Conservation (phyloP, 2,329 filamentous ascomycete genomes). For the Scolecobasidium constrictum region DNA sequence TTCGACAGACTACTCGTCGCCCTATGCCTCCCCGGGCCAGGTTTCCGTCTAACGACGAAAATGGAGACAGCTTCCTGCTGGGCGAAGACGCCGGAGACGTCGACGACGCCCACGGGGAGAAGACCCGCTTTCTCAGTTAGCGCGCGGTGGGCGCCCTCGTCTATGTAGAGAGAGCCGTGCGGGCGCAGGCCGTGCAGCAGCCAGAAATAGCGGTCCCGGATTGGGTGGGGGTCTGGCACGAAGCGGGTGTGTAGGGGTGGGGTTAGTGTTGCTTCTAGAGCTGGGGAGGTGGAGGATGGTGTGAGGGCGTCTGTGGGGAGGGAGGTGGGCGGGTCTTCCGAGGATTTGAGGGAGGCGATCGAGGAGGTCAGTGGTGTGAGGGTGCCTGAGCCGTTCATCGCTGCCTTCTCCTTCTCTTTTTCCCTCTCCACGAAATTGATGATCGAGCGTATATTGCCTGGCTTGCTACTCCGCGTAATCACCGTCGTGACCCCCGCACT, state of each 20-base stretch:
- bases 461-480: slow-evolving; percentile 88
- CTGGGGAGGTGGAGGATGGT: slow-evolving; percentile 14
- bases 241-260: slow-evolving; percentile 81
- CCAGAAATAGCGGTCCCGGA: slow-evolving; percentile 94
- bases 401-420: slow-evolving; percentile 10
- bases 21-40: slow-evolving; percentile 10
- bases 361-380: slow-evolving; percentile 10
- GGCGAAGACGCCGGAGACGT: slow-evolving; percentile 76
- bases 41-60: slow-evolving; percentile 60
- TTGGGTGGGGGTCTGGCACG: slow-evolving; percentile 70
- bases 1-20: background rate
- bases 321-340: slow-evolving; percentile 13
- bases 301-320: slow-evolving; percentile 17
- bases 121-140: slow-evolving; percentile 76
- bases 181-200: slow-evolving; percentile 83
- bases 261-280: slow-evolving; percentile 12
- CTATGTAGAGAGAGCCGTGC: slow-evolving; percentile 86
- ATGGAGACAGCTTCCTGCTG: slow-evolving; percentile 88
- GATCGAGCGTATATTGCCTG: slow-evolving; percentile 82
- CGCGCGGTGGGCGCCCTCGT: slow-evolving; percentile 75
- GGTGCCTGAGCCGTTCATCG: slow-evolving; percentile 12
- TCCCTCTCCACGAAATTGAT: slow-evolving; percentile 61
- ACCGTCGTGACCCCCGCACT: slow-evolving; percentile 92
- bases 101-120: slow-evolving; percentile 80
- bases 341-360: slow-evolving; percentile 11